Base-by-base conservation (phyloP, 352 stramenopile species). In the Phytophthora fragariaefolia region DNA sequence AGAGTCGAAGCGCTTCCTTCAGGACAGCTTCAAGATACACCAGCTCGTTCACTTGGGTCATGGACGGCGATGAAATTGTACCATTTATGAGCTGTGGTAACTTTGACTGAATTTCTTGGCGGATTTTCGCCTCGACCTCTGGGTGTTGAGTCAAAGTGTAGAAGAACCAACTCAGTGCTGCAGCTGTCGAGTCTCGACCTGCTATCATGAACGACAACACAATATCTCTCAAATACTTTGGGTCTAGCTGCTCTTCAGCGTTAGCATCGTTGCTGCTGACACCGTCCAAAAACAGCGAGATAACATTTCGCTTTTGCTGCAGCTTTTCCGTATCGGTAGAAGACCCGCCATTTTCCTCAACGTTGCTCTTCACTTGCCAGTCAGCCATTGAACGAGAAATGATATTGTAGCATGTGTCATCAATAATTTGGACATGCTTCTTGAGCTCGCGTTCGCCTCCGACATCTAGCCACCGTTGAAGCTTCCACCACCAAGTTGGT, bases 201-300 rank as follows among this genome's bases (percentile, higher is more conserved):
- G 83, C 87, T n/a, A 90, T 83, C 50, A 93, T 67, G 48, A 95
- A 90, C 30, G 82, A 85, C 26, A 95, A 71, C 17, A 93, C 73
- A 38, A 93, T 76, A 60, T 93, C 82, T 10, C 83, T 71, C 26
- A 94, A 46, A 51, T 72, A 82, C 24, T 69, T 70, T 20, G 72
- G 66, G 23, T 83, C 66, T 7, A 79, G 58, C 18, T 67, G 3
- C 27, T 75, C 49, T 18, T 28, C 58, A 17, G 42, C 13, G 43
- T 60, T 43, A 6, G 24, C 13, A 3, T 70, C 45, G n/a, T 73
- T 32, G 38, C 63, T 45, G 20, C 55, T 69, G 12, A 42, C 60
- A 18, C 63, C 71, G 24, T 77, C 68, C 18, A 90, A 47, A 50
- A 88, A 85, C 6, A 88, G 66, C 34, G 73, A 83, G 6, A 85